Evolutionary conservation across 164 flowering plant genomes (phyloP).

Genomic region (Echeveria elegans): DNA sequence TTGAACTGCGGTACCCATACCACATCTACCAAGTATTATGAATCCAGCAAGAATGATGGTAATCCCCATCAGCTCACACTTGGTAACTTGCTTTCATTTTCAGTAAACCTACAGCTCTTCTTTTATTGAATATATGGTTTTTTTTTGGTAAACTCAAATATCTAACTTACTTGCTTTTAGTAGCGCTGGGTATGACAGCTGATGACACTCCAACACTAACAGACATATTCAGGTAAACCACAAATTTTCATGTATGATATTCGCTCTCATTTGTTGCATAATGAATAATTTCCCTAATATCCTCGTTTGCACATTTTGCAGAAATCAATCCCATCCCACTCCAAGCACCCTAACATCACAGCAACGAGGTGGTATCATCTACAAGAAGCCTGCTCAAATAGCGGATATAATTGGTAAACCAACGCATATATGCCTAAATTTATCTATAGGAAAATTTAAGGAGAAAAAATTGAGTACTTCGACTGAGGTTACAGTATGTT

Average conservation of each 20-base stretch:
- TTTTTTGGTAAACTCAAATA: not conserved
- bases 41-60: constrained; percentile 46
- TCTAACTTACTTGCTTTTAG: not conserved
- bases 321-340: not conserved
- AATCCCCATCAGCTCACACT: constrained; percentile 54
- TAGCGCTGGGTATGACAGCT: constrained; percentile 58
- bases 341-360: not conserved
- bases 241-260: not conserved
- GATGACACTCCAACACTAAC: constrained; percentile 52
- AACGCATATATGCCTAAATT: not conserved
- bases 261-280: not conserved
- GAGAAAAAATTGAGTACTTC: not conserved
- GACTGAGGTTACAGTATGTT: not conserved
- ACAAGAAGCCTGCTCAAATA: not conserved
- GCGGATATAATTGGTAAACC: constrained; percentile 2
- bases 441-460: not conserved
- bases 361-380: not conserved
- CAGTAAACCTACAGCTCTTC: not conserved
- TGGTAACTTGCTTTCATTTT: constrained; percentile 24
- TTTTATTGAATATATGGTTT: not conserved
- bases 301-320: not conserved
- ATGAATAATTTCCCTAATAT: not conserved
- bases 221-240: constrained; percentile 19
- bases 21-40: constrained; percentile 36
- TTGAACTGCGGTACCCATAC: constrained; percentile 30